Conservation (phyloP, 2,329 filamentous ascomycete species). For the Trichoderma hamatum region DNA sequence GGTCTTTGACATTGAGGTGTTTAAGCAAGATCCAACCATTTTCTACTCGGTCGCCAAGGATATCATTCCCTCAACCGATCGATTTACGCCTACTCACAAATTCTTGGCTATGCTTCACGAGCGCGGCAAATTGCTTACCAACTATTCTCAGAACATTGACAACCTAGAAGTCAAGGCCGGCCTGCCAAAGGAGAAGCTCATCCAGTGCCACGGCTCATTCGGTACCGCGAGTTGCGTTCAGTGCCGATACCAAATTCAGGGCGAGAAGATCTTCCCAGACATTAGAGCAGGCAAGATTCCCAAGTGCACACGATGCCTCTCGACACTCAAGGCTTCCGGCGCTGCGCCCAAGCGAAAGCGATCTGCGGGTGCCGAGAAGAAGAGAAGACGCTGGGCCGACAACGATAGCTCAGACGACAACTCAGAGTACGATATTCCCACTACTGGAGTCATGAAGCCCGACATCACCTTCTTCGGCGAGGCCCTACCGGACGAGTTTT, state of each 20-base stretch:
- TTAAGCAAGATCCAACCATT: slow-evolving; percentile 80
- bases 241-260: slow-evolving; percentile 73
- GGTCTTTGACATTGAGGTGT: slow-evolving; percentile 89
- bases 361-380: slow-evolving; percentile 46
- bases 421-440: slow-evolving; percentile 58
- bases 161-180: slow-evolving; percentile 90
- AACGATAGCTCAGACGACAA: slow-evolving; percentile 49
- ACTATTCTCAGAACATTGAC: slow-evolving; percentile 99
- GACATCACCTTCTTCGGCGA: slow-evolving; percentile 99
- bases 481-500: slow-evolving; percentile 81
- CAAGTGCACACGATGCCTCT: slow-evolving; percentile 71
- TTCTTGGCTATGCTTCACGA: slow-evolving; percentile 91
- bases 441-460: slow-evolving; percentile 86
- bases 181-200: slow-evolving; percentile 76
- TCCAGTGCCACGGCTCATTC: slow-evolving; percentile 97
- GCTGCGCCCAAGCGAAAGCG: slow-evolving; percentile 43
- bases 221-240: slow-evolving; percentile 87
- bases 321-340: slow-evolving; percentile 47
- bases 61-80: slow-evolving; percentile 78
- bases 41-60: slow-evolving; percentile 93
- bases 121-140: slow-evolving; percentile 86
- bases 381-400: slow-evolving; percentile 42
- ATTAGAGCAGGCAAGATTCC: slow-evolving; percentile 78
- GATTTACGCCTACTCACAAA: slow-evolving; percentile 87
- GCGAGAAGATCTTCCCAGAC: slow-evolving; percentile 77